These are phyloP conservation scores for Bacterosira constricta DNA, from an alignment of 108 stramenopile species.

Conservation along the genomic window DNA sequence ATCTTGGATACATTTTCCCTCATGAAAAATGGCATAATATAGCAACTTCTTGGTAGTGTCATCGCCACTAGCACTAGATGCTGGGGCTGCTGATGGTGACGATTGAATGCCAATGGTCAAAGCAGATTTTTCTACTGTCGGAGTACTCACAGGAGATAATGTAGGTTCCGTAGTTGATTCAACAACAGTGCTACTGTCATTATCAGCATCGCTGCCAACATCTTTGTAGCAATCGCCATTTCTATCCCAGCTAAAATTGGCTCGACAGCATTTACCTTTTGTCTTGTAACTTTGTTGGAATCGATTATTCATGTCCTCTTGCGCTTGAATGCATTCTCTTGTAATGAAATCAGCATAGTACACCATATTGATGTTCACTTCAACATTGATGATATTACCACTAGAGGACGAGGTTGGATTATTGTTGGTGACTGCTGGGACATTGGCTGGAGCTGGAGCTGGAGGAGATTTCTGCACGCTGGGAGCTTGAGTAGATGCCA, in stretches of 20 bases:
- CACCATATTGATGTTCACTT: background rate
- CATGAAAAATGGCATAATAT: too few relatives aligned
- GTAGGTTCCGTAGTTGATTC: too few relatives aligned
- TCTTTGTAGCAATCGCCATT: background rate
- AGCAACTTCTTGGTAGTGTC: too few relatives aligned
- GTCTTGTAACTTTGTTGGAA: background rate
- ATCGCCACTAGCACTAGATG: too few relatives aligned
- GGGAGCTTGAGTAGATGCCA: background rate
- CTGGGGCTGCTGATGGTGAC: too few relatives aligned
- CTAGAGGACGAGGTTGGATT: background rate
- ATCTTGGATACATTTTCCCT: too few relatives aligned
- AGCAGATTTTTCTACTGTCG: too few relatives aligned
- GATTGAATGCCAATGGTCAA: too few relatives aligned
- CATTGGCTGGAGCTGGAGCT: background rate
- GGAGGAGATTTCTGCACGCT: background rate
- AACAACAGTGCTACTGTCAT: too few relatives aligned
- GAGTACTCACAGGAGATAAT: too few relatives aligned
- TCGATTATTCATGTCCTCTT: background rate
- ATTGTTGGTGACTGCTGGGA: background rate
- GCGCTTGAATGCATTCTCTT: background rate
- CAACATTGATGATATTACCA: background rate
- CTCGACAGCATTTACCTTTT: conserved; percentile 8
- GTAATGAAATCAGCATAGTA: conserved; percentile 8
- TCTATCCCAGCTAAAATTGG: conserved; percentile 11
- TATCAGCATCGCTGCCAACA: background rate